phyloP scores from a whole-genome alignment of 2,329 filamentous ascomycete genomes.

The Penicillium sp. region DNA sequence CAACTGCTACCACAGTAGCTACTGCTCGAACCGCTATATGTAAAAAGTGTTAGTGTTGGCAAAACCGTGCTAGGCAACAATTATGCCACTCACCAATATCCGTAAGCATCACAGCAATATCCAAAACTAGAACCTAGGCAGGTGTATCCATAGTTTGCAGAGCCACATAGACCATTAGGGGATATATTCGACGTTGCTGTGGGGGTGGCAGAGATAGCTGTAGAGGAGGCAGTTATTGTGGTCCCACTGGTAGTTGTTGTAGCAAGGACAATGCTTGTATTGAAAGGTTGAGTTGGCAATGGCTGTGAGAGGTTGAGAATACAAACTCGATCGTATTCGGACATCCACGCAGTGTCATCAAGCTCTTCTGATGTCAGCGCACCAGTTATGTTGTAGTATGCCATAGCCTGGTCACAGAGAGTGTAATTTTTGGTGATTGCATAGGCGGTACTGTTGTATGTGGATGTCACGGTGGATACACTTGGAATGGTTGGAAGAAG shows the following conservation, averaged over 20 bases:
- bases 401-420: neutral
- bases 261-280: neutral
- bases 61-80: neutral
- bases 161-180: neutral
- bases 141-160: neutral
- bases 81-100: neutral
- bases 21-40: neutral
- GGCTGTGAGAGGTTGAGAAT: neutral
- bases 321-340: neutral
- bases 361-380: neutral
- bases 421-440: neutral
- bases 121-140: neutral
- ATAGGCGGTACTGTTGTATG: neutral
- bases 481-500: neutral
- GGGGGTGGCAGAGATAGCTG: neutral
- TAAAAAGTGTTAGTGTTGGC: neutral
- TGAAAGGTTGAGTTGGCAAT: neutral
- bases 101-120: neutral
- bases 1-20: neutral
- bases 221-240: neutral
- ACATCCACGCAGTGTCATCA: neutral
- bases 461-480: neutral
- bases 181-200: neutral
- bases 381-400: neutral
- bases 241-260: neutral